Evolutionary conservation across 1,284 basidiomycete species (phyloP).

Genomic region (Calocybe gambosa): DNA sequence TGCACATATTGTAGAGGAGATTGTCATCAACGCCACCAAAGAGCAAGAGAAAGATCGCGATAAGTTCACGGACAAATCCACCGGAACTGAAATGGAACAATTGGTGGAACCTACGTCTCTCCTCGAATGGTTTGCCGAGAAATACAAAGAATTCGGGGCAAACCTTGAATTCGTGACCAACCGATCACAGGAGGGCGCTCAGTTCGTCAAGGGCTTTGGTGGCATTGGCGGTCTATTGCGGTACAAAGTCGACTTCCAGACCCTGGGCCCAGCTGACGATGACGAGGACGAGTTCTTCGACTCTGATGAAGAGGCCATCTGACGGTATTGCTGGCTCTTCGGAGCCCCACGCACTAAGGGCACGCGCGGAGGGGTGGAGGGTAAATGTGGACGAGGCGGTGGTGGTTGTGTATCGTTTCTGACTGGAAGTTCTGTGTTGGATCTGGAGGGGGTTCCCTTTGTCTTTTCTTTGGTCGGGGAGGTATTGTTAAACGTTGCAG

Average conservation of each 20-base stretch:
- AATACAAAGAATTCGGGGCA: slow-evolving; percentile 97
- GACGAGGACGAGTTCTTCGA: slow-evolving; percentile 80
- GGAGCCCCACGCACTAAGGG: slow-evolving; percentile 60
- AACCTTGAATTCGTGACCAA: slow-evolving; percentile 89
- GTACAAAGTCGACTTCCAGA: slow-evolving; percentile 93
- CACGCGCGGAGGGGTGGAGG: slow-evolving; percentile 56
- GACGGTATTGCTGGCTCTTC: slow-evolving; percentile 77
- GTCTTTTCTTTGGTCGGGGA: neutral
- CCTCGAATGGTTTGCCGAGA: slow-evolving; percentile 98
- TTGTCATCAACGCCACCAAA: slow-evolving; percentile 73
- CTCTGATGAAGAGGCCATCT: slow-evolving; percentile 70
- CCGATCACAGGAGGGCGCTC: slow-evolving; percentile 94
- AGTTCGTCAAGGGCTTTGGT: slow-evolving; percentile 99
- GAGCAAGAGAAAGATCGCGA: slow-evolving; percentile 87
- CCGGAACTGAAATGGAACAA: slow-evolving; percentile 94
- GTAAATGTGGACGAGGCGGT: slow-evolving; percentile 22
- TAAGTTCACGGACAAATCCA: slow-evolving; percentile 94
- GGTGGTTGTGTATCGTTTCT: neutral
- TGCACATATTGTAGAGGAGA: slow-evolving; percentile 58
- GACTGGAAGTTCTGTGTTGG: slow-evolving; percentile 1
- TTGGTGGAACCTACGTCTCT: slow-evolving; percentile 72
- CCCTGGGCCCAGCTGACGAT: slow-evolving; percentile 67
- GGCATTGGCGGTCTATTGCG: slow-evolving; percentile 93
- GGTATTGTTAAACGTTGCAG: neutral
- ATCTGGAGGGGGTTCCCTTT: neutral